phyloP scores from a whole-genome alignment of 371 early-diverging fungal genomes.

The Parasitella parasitica region DNA sequence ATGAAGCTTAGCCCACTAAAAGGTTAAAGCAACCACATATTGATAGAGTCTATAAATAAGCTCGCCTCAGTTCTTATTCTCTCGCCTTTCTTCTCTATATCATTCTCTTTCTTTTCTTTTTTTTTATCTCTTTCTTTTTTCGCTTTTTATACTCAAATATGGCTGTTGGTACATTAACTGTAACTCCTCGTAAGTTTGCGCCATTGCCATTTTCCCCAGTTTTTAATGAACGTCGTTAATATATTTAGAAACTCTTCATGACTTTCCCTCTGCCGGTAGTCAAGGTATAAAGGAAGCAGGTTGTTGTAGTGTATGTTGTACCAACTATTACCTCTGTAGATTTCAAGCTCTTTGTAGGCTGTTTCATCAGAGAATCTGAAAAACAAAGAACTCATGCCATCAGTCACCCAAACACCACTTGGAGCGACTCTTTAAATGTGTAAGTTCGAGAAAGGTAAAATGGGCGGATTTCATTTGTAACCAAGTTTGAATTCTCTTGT shows the following conservation, averaged over 20 bases:
- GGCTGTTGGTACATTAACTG: conserved; percentile 25
- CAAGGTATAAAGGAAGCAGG: conserved; percentile 4
- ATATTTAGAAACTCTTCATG: conserved; percentile 17
- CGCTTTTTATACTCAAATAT: conserved; percentile 1
- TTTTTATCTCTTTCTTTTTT: background rate
- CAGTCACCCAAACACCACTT: conserved; percentile 9
- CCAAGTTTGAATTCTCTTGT: background rate
- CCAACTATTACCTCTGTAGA: too few relatives aligned
- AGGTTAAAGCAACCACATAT: background rate
- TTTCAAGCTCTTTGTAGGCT: conserved; percentile 23
- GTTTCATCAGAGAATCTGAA: conserved; percentile 19
- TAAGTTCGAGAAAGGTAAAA: conserved; percentile 12
- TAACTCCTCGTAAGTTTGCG: conserved; percentile 21
- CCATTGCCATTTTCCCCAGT: background rate
- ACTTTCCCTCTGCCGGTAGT: conserved; percentile 10
- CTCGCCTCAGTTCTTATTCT: background rate
- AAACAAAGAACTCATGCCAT: conserved; percentile 27
- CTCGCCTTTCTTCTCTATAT: background rate
- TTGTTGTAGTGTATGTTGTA: too few relatives aligned
- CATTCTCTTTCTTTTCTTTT: background rate
- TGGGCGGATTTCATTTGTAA: too few relatives aligned
- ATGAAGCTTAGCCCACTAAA: background rate
- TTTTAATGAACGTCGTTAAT: background rate
- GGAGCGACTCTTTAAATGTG: conserved; percentile 22
- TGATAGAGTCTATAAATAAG: background rate